phyloP scores from a whole-genome alignment of 1,284 basidiomycete genomes.

The Ganoderma resinaceum region DNA sequence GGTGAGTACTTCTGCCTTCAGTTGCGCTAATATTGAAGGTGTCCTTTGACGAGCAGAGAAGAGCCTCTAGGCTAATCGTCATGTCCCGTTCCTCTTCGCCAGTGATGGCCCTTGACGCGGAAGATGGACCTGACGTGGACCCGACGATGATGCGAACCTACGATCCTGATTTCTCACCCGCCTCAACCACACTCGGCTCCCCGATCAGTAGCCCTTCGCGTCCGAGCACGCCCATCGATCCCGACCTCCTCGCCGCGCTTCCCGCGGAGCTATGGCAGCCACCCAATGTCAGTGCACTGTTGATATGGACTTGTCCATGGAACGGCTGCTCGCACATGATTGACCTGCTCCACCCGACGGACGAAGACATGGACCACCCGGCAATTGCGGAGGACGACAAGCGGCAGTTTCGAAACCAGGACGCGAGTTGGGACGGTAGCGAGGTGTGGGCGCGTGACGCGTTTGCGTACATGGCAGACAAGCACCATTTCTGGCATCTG shows the following conservation, averaged over 20 bases:
- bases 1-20: neutral
- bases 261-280: constrained; percentile 28
- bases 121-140: neutral
- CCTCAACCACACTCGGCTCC: constrained; percentile 38
- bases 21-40: neutral
- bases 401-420: constrained; percentile 14
- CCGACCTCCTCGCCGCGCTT: constrained; percentile 30
- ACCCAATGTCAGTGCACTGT: constrained; percentile 28
- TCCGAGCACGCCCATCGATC: constrained; percentile 28
- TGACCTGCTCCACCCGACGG: constrained; percentile 32
- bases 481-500: constrained; percentile 32
- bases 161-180: constrained; percentile 55
- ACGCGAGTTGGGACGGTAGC: constrained; percentile 23
- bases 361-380: constrained; percentile 27
- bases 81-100: neutral
- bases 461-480: constrained; percentile 30
- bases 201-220: constrained; percentile 28
- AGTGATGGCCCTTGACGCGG: neutral
- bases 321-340: constrained; percentile 33
- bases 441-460: constrained; percentile 28
- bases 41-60: neutral
- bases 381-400: constrained; percentile 24
- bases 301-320: constrained; percentile 37
- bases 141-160: constrained; percentile 38
- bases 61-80: neutral